Evolutionary conservation across 2,329 filamentous ascomycete species (phyloP).

Genomic region (Exserohilum rostratum): DNA sequence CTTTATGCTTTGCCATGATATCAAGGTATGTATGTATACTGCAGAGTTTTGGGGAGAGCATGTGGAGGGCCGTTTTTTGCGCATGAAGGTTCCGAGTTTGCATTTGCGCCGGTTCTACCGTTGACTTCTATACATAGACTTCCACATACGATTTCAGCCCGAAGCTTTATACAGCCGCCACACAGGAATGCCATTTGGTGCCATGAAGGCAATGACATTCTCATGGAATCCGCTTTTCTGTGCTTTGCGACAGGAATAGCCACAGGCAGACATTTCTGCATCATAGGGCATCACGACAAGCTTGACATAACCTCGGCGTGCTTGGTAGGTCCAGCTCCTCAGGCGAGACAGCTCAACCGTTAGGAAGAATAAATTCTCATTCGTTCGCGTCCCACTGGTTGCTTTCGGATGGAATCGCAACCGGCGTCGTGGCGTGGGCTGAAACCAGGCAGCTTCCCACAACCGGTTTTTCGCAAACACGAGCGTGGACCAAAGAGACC

Average conservation of each 20-base stretch:
- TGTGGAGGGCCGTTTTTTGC: background rate
- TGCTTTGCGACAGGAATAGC: background rate
- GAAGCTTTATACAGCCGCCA: background rate
- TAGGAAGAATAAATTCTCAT: background rate
- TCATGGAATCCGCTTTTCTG: background rate
- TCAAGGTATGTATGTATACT: background rate
- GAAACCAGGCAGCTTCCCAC: conserved; percentile 6
- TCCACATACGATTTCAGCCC: background rate
- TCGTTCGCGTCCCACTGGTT: background rate
- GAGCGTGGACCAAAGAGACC: background rate
- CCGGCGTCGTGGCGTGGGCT: conserved; percentile 1
- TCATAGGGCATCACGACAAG: background rate
- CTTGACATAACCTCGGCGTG: background rate
- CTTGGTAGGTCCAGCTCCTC: background rate
- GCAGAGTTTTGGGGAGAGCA: background rate
- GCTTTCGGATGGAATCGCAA: conserved; percentile 5
- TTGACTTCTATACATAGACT: too few species aligned
- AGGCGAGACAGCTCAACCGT: background rate
- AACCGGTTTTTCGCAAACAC: conserved; percentile 6
- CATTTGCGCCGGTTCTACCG: background rate
- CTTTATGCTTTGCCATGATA: background rate
- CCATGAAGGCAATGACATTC: background rate
- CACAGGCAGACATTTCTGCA: background rate
- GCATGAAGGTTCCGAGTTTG: background rate
- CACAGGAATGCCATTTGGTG: background rate